phyloP scores from a whole-genome alignment of 2,329 filamentous ascomycete species.

The Alternaria rosae region DNA sequence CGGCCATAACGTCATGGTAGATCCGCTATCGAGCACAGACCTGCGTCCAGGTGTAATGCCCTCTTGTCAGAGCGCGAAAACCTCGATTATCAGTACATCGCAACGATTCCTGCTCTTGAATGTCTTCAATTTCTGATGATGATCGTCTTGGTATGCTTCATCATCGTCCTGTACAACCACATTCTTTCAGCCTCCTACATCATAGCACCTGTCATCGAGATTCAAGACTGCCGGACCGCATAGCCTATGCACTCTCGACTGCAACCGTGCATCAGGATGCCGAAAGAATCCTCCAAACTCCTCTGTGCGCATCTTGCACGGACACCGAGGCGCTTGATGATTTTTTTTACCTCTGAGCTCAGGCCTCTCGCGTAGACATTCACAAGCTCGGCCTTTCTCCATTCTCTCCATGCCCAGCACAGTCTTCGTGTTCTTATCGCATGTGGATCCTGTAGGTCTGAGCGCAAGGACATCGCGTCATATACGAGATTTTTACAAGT shows the following conservation, averaged over 20 bases:
- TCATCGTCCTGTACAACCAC: background rate
- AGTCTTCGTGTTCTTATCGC: slow-evolving; percentile 12
- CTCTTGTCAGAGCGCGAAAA: background rate
- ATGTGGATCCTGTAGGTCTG: slow-evolving; percentile 3
- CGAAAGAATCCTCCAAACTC: background rate
- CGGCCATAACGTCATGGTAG: background rate
- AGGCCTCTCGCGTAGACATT: slow-evolving; percentile 16
- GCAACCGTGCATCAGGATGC: background rate
- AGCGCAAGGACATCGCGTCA: background rate
- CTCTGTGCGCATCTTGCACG: background rate
- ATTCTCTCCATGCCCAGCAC: background rate
- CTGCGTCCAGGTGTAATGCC: background rate
- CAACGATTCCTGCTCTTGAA: background rate
- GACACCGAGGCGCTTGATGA: background rate
- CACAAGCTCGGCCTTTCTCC: background rate
- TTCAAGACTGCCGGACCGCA: background rate
- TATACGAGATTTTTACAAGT: background rate
- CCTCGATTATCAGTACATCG: background rate
- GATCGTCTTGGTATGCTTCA: background rate
- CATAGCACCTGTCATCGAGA: background rate
- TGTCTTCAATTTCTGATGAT: background rate
- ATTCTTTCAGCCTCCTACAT: slow-evolving; percentile 1
- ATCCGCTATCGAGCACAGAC: background rate
- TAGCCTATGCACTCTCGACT: background rate
- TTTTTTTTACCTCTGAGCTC: slow-evolving; percentile 7